Conservation (phyloP, 352 stramenopile genomes). For the Phytopythium ostracodes region DNA sequence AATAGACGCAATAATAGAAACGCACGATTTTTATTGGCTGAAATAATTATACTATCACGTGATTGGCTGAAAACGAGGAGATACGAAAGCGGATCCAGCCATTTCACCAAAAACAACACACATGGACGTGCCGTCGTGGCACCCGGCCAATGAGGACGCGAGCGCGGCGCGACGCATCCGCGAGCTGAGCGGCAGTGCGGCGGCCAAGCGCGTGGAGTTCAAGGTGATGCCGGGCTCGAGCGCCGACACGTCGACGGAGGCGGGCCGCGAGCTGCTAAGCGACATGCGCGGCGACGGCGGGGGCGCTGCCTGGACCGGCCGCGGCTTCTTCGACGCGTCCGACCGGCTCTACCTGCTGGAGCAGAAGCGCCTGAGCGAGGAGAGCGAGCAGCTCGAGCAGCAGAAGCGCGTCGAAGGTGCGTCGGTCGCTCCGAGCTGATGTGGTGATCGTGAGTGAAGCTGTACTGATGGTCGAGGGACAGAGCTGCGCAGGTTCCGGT, state of each 20-base stretch:
- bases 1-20: slow-evolving; percentile 10
- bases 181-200: slow-evolving; percentile 11
- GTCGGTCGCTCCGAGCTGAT: slow-evolving; percentile 2
- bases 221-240: slow-evolving; percentile 59
- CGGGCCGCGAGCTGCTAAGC: slow-evolving; percentile 50
- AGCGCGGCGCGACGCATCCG: slow-evolving; percentile 24
- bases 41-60: slow-evolving; percentile 1
- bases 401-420: slow-evolving; percentile 34
- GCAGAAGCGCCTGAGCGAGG: slow-evolving; percentile 46
- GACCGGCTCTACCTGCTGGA: slow-evolving; percentile 72
- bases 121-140: slow-evolving; percentile 76
- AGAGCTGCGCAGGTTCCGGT: slow-evolving; percentile 65
- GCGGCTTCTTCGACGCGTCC: slow-evolving; percentile 68
- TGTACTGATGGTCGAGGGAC: background rate
- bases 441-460: no score
- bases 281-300: slow-evolving; percentile 31
- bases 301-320: slow-evolving; percentile 32
- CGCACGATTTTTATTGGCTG: slow-evolving; percentile 4
- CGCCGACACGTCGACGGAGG: slow-evolving; percentile 60
- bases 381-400: slow-evolving; percentile 24
- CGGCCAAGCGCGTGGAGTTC: slow-evolving; percentile 53
- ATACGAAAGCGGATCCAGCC: background rate
- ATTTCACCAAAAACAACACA: background rate
- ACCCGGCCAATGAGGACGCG: slow-evolving; percentile 62
- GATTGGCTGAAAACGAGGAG: slow-evolving; percentile 4